Evolutionary conservation across 1,139 yeast genomes (phyloP), one percentile per base, ranked within the genome.

Genomic region (Yamadazyma blattariae): DNA sequence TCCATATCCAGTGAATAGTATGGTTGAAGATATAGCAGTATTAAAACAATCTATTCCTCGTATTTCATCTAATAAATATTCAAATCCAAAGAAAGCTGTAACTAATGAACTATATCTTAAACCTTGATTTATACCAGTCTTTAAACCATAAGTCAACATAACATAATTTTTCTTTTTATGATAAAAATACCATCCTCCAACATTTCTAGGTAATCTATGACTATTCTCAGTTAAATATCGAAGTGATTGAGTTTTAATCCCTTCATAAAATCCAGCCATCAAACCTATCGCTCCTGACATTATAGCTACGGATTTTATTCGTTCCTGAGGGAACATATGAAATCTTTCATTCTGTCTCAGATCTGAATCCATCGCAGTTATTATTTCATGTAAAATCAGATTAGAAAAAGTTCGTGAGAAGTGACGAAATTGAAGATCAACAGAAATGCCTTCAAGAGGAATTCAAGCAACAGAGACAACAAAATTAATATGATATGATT

Each of bases 161-260:
- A 82, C 84, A 55, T 85, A 85, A 57, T 85, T 84, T 62, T 86
- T 87, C 46, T 88, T 74, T 58, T 85, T 87, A 58, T 87, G 95
- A 59, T 88, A 87, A 54, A 83, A 84, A 54, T 84, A 88, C 96
- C 96, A 87, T 0, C 92, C 94, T 23, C 89, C 92, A 36, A 80
- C 84, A 1, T 84, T 80, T 16, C 63, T 68, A 4, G 96, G 96
- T 41, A 88, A 63, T 31, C 96, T 59, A 52, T 87, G 96, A 10
- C 94, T 85, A 51, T 87, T 87, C 46, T 85, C 89, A 1, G 90
- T 88, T 36, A 87, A 65, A 48, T 77, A 88, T 31, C 79, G 69
- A 27, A 81, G 58, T 1, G 86, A 75, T 1, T 85, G 64, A 5
- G 56, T 47, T 39, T 71, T 71, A 46, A 77, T 77, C 2, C 94